These are phyloP conservation scores for Boletus reticulatus DNA, from an alignment of 768 basidiomycete genomes.

Conservation along the genomic window DNA sequence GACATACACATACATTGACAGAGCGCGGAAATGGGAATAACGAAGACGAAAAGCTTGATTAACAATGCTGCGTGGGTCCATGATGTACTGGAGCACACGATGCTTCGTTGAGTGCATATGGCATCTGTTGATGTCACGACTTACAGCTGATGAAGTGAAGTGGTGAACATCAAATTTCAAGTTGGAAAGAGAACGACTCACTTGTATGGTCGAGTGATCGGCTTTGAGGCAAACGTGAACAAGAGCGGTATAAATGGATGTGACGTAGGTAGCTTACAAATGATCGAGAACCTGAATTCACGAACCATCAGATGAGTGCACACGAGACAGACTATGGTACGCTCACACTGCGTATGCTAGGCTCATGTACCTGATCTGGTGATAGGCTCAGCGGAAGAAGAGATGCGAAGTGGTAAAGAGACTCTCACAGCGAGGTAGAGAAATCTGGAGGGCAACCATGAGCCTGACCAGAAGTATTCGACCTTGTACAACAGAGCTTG, in stretches of 20 bases:
- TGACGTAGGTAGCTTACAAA: background rate
- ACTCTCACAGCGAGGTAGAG: constrained; percentile 4
- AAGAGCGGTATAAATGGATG: background rate
- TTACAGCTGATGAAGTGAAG: background rate
- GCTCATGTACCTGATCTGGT: constrained; percentile 6
- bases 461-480: constrained; percentile 1
- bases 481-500: background rate
- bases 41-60: constrained; percentile 3
- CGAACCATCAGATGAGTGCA: background rate
- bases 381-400: background rate
- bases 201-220: background rate
- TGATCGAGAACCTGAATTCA: background rate
- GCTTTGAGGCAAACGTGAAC: background rate
- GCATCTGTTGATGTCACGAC: background rate
- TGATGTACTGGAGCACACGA: background rate
- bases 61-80: background rate
- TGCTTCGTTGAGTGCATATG: background rate
- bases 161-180: background rate
- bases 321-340: background rate
- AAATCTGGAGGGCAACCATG: constrained; percentile 6
- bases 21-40: constrained; percentile 3
- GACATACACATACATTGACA: constrained; percentile 9
- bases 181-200: background rate
- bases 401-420: background rate
- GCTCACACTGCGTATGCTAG: constrained; percentile 4